Base-by-base conservation (phyloP, 2,329 filamentous ascomycete species). In the Madurella fahalii region DNA sequence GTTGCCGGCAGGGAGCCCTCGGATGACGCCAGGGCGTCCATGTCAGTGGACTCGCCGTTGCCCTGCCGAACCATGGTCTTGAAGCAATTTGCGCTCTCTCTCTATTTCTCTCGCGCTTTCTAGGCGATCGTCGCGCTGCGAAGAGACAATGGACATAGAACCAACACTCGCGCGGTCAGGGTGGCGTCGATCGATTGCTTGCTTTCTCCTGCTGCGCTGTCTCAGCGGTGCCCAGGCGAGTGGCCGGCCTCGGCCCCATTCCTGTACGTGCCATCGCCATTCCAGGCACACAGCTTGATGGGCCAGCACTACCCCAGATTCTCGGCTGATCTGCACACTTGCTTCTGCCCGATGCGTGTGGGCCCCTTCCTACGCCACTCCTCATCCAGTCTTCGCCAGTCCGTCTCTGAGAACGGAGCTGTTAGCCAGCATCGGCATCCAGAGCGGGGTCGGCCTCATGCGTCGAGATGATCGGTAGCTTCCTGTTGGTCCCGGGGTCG, bases 251-350 rank as follows among this genome's bases (percentile, higher is more conserved):
- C 40, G 30, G 40, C 34, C 18, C 44, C 57, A 61, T 61, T 60
- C 59, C 59, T 53, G 16, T 32, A 30, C 39, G 37, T 41, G 48
- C 25, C 52, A 40, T 57, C 55, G 31, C 47, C 58, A 57, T 60
- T 56, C 58, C 58, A 52, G 13, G 43, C 40, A 39, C 16, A 25
- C 31, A 16, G 44, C 30, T 37, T 32, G 50, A 12, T 41, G 42
- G 32, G 47, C 17, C 17, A 17, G 9, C 49, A 18, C 47, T 30
- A 31, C 55, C 49, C 58, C 51, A 50, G 47, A 47, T 40, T 56
- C 52, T 57, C 56, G 52, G 54, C 54, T 48, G 58, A 58, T 60
- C 55, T 55, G 34, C 56, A 52, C 39, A 25, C 41, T 47, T 57
- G 52, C 53, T 50, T 52, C 52, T 52, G 47, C 15, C 52, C 50